Percentiles rank a stretch among this genome's conserved stretches.
These are phyloP conservation scores for Boletellus deceptivus DNA, from an alignment of 1,284 basidiomycete species.

Conservation along the genomic window DNA sequence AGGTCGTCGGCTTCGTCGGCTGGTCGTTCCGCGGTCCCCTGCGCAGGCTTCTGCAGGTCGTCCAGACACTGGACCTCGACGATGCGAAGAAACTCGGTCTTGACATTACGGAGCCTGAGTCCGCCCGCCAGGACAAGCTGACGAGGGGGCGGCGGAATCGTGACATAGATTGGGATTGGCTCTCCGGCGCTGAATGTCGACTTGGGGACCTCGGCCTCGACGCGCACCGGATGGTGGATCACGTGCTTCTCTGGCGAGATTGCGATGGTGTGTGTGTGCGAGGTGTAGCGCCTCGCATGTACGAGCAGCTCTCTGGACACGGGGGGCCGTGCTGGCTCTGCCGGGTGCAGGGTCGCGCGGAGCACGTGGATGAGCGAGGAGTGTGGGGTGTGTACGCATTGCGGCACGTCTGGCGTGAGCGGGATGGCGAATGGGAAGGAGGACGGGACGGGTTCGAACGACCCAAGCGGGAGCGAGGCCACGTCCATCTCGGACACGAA, in stretches of 20 bases:
- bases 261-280: conserved; percentile 54
- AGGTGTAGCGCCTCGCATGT: conserved; percentile 70
- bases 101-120: conserved; percentile 68
- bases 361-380: conserved; percentile 67
- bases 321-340: conserved; percentile 38
- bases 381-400: conserved; percentile 68
- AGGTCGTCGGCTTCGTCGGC: conserved; percentile 2
- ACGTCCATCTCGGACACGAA: conserved; percentile 52
- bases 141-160: conserved; percentile 64
- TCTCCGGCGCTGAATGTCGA: conserved; percentile 67
- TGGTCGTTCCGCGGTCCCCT: conserved; percentile 16
- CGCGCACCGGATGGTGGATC: conserved; percentile 58
- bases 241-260: conserved; percentile 57
- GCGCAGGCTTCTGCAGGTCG: conserved; percentile 32
- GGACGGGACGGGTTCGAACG: conserved; percentile 46
- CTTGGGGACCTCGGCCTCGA: conserved; percentile 69
- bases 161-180: conserved; percentile 72
- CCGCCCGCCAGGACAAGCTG: conserved; percentile 65
- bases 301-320: conserved; percentile 59
- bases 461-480: conserved; percentile 38
- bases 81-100: conserved; percentile 65
- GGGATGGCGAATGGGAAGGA: conserved; percentile 76
- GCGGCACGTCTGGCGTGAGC: conserved; percentile 68
- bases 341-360: conserved; percentile 60
- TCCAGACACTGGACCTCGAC: conserved; percentile 51